Base-by-base conservation (phyloP, 129 eudicot species). In the Escallonia herrerae region DNA sequence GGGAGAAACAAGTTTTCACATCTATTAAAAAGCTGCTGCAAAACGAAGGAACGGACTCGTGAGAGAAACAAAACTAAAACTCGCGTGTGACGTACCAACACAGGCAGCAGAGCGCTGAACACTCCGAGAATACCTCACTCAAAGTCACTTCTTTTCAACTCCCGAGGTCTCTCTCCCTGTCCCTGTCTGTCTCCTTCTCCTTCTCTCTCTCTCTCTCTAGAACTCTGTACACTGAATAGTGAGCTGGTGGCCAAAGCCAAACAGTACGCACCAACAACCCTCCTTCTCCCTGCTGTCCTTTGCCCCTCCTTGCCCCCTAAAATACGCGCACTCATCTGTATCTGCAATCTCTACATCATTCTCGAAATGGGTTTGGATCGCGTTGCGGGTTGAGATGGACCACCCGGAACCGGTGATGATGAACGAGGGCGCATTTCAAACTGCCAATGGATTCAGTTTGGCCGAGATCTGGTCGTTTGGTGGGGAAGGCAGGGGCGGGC, bases 401-500 rank as follows among this genome's bases (percentile, higher is more conserved):
- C 96, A 87, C 37, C 83, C 78, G 53, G 33, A 22, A 22, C 74
- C 82, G 69, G 65, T 81, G 71, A 67, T 85, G 74, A 83, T 88
- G 85, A 81, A 76, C 33, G 82, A 69, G 55, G 69, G 78, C 42
- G 78, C 77, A 42, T 80, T 66, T 53, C 59, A 80, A 72, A 62
- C 87, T 37, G 81, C 63, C 56, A 84, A 76, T 57, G 41, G 79
- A 73, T 76, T 54, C 72, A 93, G 74, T 78, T 67, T 81, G 63
- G 55, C 86, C 43, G 91, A 88, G 96, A 88, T 88, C 91, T 93
- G 99, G 99, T 95, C 87, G 2, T 85, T 84, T 73, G 49, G 44
- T n/a, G 63, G 74, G 64, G 15, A 65, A 50, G 50, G 38, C 75
- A 69, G 56, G 64, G 72, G 71, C 60, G 12, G 12, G 12, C 9